Conservation (phyloP, 2,329 filamentous ascomycete species). For the Trichoderma hamatum region DNA sequence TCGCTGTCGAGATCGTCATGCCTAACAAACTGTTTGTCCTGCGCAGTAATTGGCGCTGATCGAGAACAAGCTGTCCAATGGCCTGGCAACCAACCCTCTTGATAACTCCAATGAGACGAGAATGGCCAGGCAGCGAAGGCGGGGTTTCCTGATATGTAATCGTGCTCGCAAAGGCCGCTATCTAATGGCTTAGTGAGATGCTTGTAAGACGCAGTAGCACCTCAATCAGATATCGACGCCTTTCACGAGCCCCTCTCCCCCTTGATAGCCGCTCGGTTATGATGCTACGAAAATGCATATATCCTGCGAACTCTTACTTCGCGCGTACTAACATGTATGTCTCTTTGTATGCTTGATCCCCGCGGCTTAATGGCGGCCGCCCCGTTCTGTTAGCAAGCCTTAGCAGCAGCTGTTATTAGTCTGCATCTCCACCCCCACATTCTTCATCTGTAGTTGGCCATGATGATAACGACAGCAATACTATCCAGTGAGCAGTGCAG, state of each 20-base stretch:
- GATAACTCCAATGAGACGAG: not conserved
- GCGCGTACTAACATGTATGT: not conserved
- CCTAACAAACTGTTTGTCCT: not conserved
- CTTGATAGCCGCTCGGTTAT: not conserved
- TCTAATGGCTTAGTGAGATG: not conserved
- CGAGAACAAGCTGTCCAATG: not conserved
- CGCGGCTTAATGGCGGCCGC: not conserved
- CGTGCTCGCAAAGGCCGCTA: not conserved
- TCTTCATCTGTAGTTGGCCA: not conserved
- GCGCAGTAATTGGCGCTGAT: not conserved
- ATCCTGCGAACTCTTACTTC: not conserved
- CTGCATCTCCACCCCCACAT: not conserved
- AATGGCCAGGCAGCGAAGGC: not conserved
- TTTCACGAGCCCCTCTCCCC: not conserved
- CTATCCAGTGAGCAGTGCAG: not conserved
- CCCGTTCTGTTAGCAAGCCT: not conserved
- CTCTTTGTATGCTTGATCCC: conserved; percentile 10
- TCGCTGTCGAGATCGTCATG: not conserved
- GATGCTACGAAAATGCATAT: not conserved
- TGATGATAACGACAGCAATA: not conserved
- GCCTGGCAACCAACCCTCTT: not conserved
- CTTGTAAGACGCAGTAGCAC: not conserved
- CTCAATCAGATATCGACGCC: not conserved
- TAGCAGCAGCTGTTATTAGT: not conserved
- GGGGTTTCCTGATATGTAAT: not conserved